Evolutionary conservation across 23 red algal species (phyloP), one percentile per base, ranked within the genome.

Genomic region (Gracilaria caudata): DNA sequence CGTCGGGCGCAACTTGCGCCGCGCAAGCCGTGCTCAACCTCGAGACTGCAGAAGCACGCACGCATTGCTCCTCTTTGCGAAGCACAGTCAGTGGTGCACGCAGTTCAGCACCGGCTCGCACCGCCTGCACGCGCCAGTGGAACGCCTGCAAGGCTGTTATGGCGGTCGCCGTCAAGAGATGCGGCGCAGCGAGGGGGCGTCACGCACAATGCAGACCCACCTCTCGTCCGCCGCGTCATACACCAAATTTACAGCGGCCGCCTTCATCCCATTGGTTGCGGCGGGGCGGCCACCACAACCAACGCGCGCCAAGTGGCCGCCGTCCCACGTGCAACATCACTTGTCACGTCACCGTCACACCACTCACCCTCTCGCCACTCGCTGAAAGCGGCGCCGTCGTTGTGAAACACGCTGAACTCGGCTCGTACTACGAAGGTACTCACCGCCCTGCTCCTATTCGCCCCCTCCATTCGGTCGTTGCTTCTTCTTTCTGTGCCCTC

Each of bases 131-230:
- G 41, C 41, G 41, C 4, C 41, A 10, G 41, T 45, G 41, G 41
- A 45, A 45, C 41, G n/a, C n/a, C n/a, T n/a, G n/a, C n/a, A n/a
- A n/a, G n/a, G n/a, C n/a, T n/a, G n/a, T 11, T 45, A 4, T 4
- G 6, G 43, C 43, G 6, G 49, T 53, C 49, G 6, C 49, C 8
- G 1, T 17, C n/a, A n/a, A 17, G 13, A 53, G 13, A 53, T 53
- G 57, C 57, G 57, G 57, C 57, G 23, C 57, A 60, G 57, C 57
- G 57, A 28, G 57, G 61, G 32, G 29, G 29, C 29, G 32, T 66
- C 61, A 66, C 61, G 61, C 30, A 37, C 4, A 7, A 7, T 53
- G 19, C 29, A 30, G 61, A 16, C 3, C 30, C 30, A 66, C 61
- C 57, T 29, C 17, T 60, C 23, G 57, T 60, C 4, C 5, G 4